These are phyloP conservation scores for Serendipita sp. DNA, from an alignment of 1,284 basidiomycete species.

Conservation along the genomic window DNA sequence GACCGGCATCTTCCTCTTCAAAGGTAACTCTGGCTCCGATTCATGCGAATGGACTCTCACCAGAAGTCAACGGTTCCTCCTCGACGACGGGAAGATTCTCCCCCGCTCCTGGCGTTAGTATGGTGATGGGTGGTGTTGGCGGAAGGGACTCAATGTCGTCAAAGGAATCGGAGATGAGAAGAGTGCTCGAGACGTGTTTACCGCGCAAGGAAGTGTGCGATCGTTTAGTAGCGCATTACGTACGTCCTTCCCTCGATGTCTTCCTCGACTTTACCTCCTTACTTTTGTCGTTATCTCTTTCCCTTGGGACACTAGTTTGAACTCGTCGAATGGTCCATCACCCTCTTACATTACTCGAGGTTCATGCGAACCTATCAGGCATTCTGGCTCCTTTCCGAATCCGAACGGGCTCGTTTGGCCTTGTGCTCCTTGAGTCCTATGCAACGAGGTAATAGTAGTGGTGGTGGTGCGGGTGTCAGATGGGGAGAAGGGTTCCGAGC, in stretches of 20 bases:
- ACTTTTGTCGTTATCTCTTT: too few species aligned
- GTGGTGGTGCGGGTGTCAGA: not conserved
- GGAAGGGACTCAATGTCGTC: not conserved
- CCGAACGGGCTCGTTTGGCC: not conserved
- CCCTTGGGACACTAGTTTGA: not conserved
- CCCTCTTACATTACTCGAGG: not conserved
- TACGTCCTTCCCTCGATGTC: not conserved
- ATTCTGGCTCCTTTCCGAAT: not conserved
- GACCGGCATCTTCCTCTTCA: too few species aligned
- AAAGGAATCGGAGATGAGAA: not conserved
- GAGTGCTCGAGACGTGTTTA: not conserved
- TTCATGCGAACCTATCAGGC: not conserved
- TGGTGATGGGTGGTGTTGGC: too few species aligned
- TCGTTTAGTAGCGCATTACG: not conserved
- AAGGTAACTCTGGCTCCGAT: too few species aligned
- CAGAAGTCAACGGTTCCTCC: too few species aligned
- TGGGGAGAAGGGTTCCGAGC: constrained; percentile 2
- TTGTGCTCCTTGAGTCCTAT: not conserved
- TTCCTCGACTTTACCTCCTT: too few species aligned
- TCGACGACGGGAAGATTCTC: too few species aligned
- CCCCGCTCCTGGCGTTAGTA: too few species aligned
- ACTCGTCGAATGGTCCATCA: not conserved
- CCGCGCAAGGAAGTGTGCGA: not conserved
- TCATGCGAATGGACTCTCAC: too few species aligned
- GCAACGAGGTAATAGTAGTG: too few species aligned